Base-by-base conservation (phyloP, 2,329 filamentous ascomycete genomes). In the Epichloe elymi region DNA sequence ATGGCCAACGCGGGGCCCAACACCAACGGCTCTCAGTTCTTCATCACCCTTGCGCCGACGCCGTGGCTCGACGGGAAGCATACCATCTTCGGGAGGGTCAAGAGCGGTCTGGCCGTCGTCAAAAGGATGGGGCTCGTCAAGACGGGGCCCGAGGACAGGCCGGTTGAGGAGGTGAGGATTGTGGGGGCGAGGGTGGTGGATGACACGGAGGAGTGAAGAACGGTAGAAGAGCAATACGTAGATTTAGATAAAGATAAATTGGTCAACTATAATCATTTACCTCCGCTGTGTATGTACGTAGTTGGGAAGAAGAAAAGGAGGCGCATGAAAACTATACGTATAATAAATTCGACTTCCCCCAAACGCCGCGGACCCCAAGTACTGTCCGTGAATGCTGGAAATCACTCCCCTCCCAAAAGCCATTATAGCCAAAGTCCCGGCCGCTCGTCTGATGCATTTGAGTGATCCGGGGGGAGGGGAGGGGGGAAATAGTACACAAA, bases 61-160 rank as follows among this genome's bases (percentile, higher is more conserved):
- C 93, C 93, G 0, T 97, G 91, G 91, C 70, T 98, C 53, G 93
- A 98, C 68, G 89, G 90, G 20, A 96, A 95, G 68, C 91, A 98
- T 67, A 95, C 90, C 11, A 94, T 98, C 58, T 98, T 98, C 64
- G 93, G 93, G 1, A 74, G 91, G 50, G 89, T 98, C 39, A 90
- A 86, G 71, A 79, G 70, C 50, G 93, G 93, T 0, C 80, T 97
- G 77, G 74, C 78, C 51, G 75, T 91, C n/a, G 82, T 97, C 30
- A 83, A 88, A 72, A 78, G 88, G 57, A 86, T 98, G 80, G 93
- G 90, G 0, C 65, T 93, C 52, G 88, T 95, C 47, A 88, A 86
- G 71, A 95, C 89, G 1, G 87, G 81, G 23, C 70, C 71, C 7
- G 88, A 91, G 59, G 93, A 97, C 67, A 73, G 84, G 59, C 93